Base-by-base conservation (phyloP, 176 grass and related monocot species). In the Musa schizocarpa region DNA sequence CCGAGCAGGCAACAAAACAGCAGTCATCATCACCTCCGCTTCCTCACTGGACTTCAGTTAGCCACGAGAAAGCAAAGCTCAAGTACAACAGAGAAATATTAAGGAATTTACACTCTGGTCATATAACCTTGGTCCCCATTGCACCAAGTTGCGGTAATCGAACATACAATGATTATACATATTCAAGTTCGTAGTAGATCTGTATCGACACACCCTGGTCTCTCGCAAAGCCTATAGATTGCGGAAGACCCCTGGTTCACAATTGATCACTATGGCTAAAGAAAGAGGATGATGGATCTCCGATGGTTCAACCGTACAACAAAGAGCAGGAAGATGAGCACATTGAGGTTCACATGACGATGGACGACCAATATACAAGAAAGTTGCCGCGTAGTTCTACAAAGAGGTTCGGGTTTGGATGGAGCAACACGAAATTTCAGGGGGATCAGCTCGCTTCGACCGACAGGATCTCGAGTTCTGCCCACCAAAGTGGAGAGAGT, bases 401-500 rank as follows among this genome's bases (percentile, higher is more conserved):
- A 61, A 61, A 61, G n/a, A n/a, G 19, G n/a, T 61, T 21, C 1
- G 2, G 19, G 57, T 20, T 61, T n/a, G 57, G n/a, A 61, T 3
- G 6, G n/a, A 8, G 57, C 17, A 20, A 20, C 57, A 61, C 34
- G 3, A 61, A 61, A 61, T 61, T 61, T 9, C 13, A 61, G 14
- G n/a, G 17, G 7, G 22, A 70, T 74, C 87, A 91, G 77, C 71
- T 88, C 43, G 88, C 84, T 76, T 97, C 89, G 56, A 88, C 82
- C 19, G 94, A 93, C 12, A 97, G 75, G 81, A 97, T 77, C 86
- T 93, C 94, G 54, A 97, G 88, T 82, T 97, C 94, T 11, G 94
- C 94, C 94, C 94, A 97, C 94, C 94, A 93, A 26, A 97, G 94
- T 16, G 94, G 94, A 23, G 90, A 85, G 23, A 91, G 80, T 72